Evolutionary conservation across 2,329 filamentous ascomycete species (phyloP).

Genomic region (Sclerotinia spermophila): DNA sequence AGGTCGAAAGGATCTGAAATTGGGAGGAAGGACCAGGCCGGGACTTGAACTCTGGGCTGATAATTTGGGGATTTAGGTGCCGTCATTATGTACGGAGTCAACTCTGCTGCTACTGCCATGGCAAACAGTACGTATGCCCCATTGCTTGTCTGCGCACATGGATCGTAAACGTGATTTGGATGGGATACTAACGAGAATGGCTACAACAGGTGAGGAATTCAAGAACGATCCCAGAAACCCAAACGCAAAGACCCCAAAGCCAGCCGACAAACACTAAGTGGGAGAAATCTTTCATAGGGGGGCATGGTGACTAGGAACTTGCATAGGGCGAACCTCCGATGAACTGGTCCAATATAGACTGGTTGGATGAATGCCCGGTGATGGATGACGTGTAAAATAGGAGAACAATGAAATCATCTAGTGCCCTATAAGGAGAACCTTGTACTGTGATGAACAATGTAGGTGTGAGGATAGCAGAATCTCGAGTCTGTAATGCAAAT

Average conservation of each 20-base stretch:
- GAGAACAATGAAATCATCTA: constrained; percentile 16
- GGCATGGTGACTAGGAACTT: not conserved
- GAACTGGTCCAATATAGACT: constrained; percentile 11
- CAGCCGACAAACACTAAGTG: constrained; percentile 35
- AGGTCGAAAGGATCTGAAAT: not conserved
- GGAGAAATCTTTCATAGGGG: not conserved
- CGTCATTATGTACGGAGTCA: constrained; percentile 88
- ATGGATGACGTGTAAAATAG: constrained; percentile 13
- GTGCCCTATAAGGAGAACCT: not conserved
- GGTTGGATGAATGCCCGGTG: not conserved
- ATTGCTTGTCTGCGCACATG: constrained; percentile 27
- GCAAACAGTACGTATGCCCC: constrained; percentile 66
- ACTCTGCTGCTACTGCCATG: constrained; percentile 74
- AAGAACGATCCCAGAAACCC: constrained; percentile 96
- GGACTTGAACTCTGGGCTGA: constrained; percentile 22
- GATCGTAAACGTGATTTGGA: not conserved
- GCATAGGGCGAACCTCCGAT: constrained; percentile 12
- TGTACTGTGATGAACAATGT: not conserved
- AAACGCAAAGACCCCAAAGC: constrained; percentile 40
- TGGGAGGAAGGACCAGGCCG: not conserved
- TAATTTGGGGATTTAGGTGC: constrained; percentile 54
- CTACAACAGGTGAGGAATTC: constrained; percentile 74
- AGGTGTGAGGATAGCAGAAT: not conserved
- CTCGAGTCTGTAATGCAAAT: no score
- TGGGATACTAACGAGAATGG: constrained; percentile 22